Percentiles rank a stretch among this genome's conserved stretches.
Conservation (phyloP, 1,284 basidiomycete genomes). For the Ganoderma sp. region DNA sequence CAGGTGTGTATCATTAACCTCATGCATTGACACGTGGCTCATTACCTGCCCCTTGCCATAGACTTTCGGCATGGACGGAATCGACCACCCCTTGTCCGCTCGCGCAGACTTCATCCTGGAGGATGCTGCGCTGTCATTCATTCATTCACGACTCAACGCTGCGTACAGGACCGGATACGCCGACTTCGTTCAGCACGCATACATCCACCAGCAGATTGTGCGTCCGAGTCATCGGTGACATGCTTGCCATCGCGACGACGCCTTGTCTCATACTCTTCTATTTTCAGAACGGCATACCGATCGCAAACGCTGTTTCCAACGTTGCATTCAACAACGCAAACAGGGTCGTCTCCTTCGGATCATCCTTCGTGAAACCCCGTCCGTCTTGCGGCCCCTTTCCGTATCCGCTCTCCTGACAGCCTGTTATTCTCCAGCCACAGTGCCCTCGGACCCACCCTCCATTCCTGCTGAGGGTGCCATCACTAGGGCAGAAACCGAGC, state of each 20-base stretch:
- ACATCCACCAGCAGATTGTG: conserved; percentile 45
- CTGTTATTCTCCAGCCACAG: conserved; percentile 34
- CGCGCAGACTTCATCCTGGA: conserved; percentile 38
- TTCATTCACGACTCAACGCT: conserved; percentile 39
- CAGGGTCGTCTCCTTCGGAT: conserved; percentile 53
- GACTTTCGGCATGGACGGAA: conserved; percentile 49
- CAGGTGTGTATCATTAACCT: conserved; percentile 40
- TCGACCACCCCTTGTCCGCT: conserved; percentile 41
- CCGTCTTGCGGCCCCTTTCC: conserved; percentile 21
- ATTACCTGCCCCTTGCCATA: conserved; percentile 22
- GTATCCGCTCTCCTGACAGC: background rate
- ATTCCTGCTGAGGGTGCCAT: conserved; percentile 47
- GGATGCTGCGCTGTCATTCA: conserved; percentile 40
- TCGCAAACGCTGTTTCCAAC: conserved; percentile 54
- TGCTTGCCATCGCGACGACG: background rate
- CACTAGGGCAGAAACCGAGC: conserved; percentile 45
- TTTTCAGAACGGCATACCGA: conserved; percentile 44
- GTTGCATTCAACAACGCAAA: conserved; percentile 48
- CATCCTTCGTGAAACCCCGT: conserved; percentile 57
- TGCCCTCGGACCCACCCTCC: conserved; percentile 48
- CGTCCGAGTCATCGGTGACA: background rate
- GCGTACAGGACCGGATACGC: conserved; percentile 38
- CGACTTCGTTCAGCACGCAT: conserved; percentile 45
- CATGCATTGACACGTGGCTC: conserved; percentile 5
- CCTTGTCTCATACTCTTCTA: conserved; percentile 28